phyloP scores from a whole-genome alignment of 768 basidiomycete genomes.

The Lanmaoa pseudosensibilis region DNA sequence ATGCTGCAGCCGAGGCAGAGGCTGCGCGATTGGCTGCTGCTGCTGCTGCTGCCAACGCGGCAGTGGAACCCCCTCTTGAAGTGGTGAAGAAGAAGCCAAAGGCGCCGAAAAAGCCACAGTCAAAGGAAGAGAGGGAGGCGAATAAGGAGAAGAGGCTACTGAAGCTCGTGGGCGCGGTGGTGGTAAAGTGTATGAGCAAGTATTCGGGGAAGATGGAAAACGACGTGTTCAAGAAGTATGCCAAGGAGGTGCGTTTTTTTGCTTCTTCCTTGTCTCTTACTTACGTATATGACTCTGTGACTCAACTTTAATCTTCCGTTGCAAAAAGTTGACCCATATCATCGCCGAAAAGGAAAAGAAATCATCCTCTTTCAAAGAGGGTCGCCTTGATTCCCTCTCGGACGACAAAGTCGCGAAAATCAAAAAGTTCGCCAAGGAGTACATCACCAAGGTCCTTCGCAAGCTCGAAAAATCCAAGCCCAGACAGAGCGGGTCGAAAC shows the following conservation, averaged over 20 bases:
- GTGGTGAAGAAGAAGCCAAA: constrained; percentile 30
- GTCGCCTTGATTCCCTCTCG: constrained; percentile 69
- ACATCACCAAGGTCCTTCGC: constrained; percentile 75
- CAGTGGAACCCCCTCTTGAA: constrained; percentile 13
- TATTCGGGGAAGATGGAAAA: constrained; percentile 71
- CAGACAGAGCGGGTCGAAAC: constrained; percentile 18
- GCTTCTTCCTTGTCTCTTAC: background rate
- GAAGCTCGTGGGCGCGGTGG: constrained; percentile 84
- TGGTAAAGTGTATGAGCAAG: constrained; percentile 93
- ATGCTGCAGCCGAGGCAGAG: constrained; percentile 36
- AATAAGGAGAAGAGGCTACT: constrained; percentile 79
- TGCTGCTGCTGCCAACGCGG: constrained; percentile 12
- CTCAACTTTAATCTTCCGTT: constrained; percentile 1
- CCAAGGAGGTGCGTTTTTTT: constrained; percentile 82
- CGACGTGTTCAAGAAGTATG: constrained; percentile 91
- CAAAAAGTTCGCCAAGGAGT: constrained; percentile 92
- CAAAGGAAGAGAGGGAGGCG: constrained; percentile 60
- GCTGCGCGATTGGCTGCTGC: constrained; percentile 32
- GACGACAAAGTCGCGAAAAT: constrained; percentile 89
- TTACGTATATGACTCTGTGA: constrained; percentile 1
- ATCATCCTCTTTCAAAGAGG: constrained; percentile 73
- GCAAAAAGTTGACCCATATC: constrained; percentile 70
- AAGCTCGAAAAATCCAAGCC: constrained; percentile 53
- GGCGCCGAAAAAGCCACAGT: constrained; percentile 39
- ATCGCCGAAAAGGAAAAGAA: constrained; percentile 97